Conservation (phyloP, 257 asterid species). For the Nicotiana knightiana region DNA sequence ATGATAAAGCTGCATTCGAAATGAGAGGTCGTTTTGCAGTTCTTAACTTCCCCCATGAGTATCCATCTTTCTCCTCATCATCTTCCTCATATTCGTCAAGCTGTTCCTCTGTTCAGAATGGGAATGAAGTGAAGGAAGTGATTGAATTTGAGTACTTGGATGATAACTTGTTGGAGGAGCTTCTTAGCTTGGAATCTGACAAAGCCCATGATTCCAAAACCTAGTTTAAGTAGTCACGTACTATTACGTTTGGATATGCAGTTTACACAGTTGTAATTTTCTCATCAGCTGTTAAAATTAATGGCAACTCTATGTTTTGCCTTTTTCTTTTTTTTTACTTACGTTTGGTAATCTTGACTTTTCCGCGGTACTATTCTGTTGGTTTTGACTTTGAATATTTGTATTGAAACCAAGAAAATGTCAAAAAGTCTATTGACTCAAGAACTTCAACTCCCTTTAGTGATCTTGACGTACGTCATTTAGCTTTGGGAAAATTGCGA, state of each 20-base stretch:
- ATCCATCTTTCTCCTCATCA: slow-evolving; percentile 27
- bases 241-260: not conserved
- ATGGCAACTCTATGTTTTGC: not conserved
- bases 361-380: not conserved
- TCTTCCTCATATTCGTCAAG: not conserved
- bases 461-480: not conserved
- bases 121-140: slow-evolving; percentile 9
- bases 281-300: not conserved
- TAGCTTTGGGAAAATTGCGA: not conserved
- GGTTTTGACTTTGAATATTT: slow-evolving; percentile 3
- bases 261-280: not conserved
- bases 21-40: slow-evolving; percentile 58
- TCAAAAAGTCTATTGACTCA: not conserved
- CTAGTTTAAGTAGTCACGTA: not conserved
- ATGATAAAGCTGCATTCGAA: slow-evolving; percentile 52
- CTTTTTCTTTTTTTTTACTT: not conserved
- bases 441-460: not conserved
- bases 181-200: slow-evolving; percentile 9
- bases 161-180: slow-evolving; percentile 30
- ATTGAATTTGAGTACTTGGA: slow-evolving; percentile 29
- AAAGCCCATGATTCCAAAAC: not conserved
- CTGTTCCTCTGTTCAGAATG: not conserved
- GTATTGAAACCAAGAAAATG: not conserved
- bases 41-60: slow-evolving; percentile 62
- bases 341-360: not conserved